phyloP scores from a whole-genome alignment of 371 early-diverging fungal species.

The Apophysomyces elegans region DNA sequence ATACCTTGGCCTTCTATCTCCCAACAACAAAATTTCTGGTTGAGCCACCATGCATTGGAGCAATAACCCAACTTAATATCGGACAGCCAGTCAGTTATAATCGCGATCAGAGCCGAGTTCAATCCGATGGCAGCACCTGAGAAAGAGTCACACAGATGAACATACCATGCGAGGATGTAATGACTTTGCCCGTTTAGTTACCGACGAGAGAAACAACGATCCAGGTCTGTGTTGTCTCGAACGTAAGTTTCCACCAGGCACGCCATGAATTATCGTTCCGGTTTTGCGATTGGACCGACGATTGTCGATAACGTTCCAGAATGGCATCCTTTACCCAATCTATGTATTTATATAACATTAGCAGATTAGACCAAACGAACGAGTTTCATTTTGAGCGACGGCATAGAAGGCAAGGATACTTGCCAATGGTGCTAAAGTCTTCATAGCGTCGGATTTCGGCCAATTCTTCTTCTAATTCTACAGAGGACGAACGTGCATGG shows the following conservation, averaged over 20 bases:
- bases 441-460: slow-evolving; percentile 75
- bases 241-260: slow-evolving; percentile 60
- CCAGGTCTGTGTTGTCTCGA: slow-evolving; percentile 89
- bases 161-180: not conserved
- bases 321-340: slow-evolving; percentile 93
- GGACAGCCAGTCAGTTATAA: slow-evolving; percentile 85
- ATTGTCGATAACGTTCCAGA: slow-evolving; percentile 77
- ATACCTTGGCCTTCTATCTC: slow-evolving; percentile 63
- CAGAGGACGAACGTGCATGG: slow-evolving; percentile 32
- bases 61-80: slow-evolving; percentile 91
- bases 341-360: slow-evolving; percentile 13
- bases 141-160: not conserved
- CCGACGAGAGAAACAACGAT: slow-evolving; percentile 81
- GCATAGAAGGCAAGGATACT: not conserved
- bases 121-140: slow-evolving; percentile 81
- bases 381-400: not conserved
- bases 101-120: slow-evolving; percentile 87
- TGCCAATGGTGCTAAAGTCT: slow-evolving; percentile 85
- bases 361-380: too few relatives aligned
- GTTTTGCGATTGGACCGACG: slow-evolving; percentile 54
- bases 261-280: slow-evolving; percentile 59
- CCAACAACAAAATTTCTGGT: slow-evolving; percentile 97
- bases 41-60: slow-evolving; percentile 88
- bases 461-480: slow-evolving; percentile 55
- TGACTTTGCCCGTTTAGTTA: slow-evolving; percentile 17